Evolutionary conservation across 768 basidiomycete species (phyloP).

Genomic region (Grammothele lineata): DNA sequence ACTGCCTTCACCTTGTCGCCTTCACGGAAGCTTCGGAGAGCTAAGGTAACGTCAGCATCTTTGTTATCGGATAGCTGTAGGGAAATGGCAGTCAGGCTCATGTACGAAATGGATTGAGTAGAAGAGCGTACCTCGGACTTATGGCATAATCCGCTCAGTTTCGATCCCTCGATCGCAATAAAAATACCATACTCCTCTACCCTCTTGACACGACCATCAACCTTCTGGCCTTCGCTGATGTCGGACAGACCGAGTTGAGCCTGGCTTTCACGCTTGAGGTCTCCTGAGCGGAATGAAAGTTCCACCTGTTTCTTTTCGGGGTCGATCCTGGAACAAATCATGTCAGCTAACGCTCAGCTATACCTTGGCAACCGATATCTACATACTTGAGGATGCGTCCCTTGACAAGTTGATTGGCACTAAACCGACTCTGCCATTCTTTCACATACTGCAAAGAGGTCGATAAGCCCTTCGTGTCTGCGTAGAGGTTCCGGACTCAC

Average conservation of each 20-base stretch:
- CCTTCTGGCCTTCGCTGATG: conserved; percentile 74
- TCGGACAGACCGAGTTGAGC: conserved; percentile 44
- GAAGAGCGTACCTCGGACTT: conserved; percentile 69
- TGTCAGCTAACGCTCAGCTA: not conserved
- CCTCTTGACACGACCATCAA: conserved; percentile 73
- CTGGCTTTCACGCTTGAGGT: conserved; percentile 37
- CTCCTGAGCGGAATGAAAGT: conserved; percentile 78
- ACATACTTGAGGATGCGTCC: conserved; percentile 75
- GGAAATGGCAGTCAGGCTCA: not conserved
- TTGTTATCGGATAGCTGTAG: conserved; percentile 87
- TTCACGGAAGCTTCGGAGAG: conserved; percentile 77
- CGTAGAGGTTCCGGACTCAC: conserved; percentile 30
- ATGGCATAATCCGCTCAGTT: conserved; percentile 88
- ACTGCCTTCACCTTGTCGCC: conserved; percentile 84
- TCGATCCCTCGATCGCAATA: conserved; percentile 81
- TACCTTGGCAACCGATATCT: too few relatives aligned
- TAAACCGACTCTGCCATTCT: conserved; percentile 88
- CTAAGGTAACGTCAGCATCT: conserved; percentile 72
- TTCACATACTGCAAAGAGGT: conserved; percentile 69
- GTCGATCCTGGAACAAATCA: conserved; percentile 56
- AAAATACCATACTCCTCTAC: conserved; percentile 92
- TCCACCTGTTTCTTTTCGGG: conserved; percentile 75
- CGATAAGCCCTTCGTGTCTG: too few relatives aligned
- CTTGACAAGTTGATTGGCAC: conserved; percentile 76
- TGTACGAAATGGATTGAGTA: not conserved